A percentile compares a stretch with the other conserved stretches of the same genome.
Conservation (phyloP, 768 basidiomycete species). For the Suillus sp. region DNA sequence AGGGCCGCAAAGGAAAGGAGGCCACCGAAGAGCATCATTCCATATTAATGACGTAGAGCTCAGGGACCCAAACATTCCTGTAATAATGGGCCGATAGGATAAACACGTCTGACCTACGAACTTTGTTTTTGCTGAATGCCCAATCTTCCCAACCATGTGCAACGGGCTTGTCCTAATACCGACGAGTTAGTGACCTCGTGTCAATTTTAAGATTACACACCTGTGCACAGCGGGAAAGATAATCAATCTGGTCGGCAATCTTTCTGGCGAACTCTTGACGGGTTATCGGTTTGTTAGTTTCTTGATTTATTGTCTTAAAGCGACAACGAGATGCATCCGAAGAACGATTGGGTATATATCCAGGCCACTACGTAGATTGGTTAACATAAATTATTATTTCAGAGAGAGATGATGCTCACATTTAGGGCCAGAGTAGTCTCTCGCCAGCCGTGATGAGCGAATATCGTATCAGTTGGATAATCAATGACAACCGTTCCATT, state of each 20-base stretch:
- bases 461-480: conserved; percentile 18
- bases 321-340: conserved; percentile 18
- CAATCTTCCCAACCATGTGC: conserved; percentile 22
- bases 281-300: conserved; percentile 13
- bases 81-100: conserved; percentile 31
- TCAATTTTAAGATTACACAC: neutral
- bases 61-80: conserved; percentile 30
- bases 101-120: conserved; percentile 21
- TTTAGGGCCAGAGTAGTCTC: conserved; percentile 23
- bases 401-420: conserved; percentile 11
- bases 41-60: conserved; percentile 27
- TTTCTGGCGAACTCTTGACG: conserved; percentile 22
- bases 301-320: conserved; percentile 14
- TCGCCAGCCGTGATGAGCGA: conserved; percentile 25
- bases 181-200: neutral
- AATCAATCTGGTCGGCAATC: neutral
- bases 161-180: conserved; percentile 2
- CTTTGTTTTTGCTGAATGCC: conserved; percentile 20
- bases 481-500: conserved; percentile 19
- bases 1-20: neutral
- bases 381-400: neutral
- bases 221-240: neutral
- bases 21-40: conserved; percentile 9
- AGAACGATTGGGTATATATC: conserved; percentile 13
- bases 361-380: conserved; percentile 24